phyloP scores from a whole-genome alignment of 495 filamentous ascomycete species.

The Haplographium delicatum region DNA sequence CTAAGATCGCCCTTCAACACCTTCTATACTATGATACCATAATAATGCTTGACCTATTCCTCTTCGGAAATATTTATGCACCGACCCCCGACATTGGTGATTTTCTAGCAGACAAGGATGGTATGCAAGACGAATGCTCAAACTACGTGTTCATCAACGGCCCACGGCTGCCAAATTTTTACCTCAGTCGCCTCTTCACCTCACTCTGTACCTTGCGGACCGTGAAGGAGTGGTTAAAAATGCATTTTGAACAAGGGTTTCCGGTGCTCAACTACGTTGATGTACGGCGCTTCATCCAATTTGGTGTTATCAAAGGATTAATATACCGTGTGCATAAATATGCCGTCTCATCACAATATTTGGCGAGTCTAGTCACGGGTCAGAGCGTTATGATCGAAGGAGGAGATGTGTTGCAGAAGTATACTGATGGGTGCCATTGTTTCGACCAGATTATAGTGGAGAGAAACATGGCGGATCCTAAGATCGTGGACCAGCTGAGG shows the following conservation, averaged over 20 bases:
- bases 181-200: conserved; percentile 69
- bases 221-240: conserved; percentile 74
- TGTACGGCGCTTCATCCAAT: conserved; percentile 85
- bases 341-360: conserved; percentile 57
- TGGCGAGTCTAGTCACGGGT: conserved; percentile 32
- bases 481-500: conserved; percentile 42
- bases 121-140: conserved; percentile 78
- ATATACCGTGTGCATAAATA: conserved; percentile 94
- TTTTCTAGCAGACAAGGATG: conserved; percentile 62
- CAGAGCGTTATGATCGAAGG: conserved; percentile 31
- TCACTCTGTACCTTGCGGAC: conserved; percentile 70
- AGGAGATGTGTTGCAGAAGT: conserved; percentile 50
- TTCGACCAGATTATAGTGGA: conserved; percentile 92
- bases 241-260: conserved; percentile 53
- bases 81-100: conserved; percentile 67
- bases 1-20: conserved; percentile 78
- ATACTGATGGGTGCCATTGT: conserved; percentile 74
- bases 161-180: conserved; percentile 37
- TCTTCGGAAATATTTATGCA: conserved; percentile 86
- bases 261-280: conserved; percentile 68
- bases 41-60: conserved; percentile 80
- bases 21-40: conserved; percentile 73
- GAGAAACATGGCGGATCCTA: conserved; percentile 52
- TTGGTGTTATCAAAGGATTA: conserved; percentile 92
- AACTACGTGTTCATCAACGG: conserved; percentile 57